phyloP scores from a whole-genome alignment of 108 stramenopile genomes.

The Discostella pseudostelligera region DNA sequence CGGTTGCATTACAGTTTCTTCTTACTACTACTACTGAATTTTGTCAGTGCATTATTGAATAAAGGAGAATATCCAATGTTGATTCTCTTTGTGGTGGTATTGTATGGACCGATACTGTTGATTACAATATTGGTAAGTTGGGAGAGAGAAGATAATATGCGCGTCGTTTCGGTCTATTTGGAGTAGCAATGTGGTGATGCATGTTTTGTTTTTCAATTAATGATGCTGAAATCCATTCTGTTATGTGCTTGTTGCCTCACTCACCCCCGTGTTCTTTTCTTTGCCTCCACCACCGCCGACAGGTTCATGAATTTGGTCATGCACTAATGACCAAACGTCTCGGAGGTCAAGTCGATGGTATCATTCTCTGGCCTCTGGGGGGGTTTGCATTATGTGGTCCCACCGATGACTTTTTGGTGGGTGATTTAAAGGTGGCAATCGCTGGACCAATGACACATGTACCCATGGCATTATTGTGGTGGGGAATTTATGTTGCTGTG shows the following conservation, averaged over 20 bases:
- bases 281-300: background rate
- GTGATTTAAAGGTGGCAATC: conserved; percentile 47
- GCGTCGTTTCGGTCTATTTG: no score
- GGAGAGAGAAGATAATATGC: conserved; percentile 6
- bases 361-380: conserved; percentile 55
- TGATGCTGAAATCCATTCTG: no score
- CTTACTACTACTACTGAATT: conserved; percentile 28
- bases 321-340: conserved; percentile 35
- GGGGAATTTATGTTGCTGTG: conserved; percentile 20
- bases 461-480: conserved; percentile 46
- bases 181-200: no score
- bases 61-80: conserved; percentile 18
- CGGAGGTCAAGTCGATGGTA: conserved; percentile 47
- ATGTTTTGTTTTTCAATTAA: no score
- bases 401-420: conserved; percentile 19
- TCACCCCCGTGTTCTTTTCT: background rate
- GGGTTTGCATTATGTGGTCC: conserved; percentile 52
- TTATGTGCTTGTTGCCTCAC: no score
- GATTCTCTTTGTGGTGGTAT: conserved; percentile 30
- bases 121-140: conserved; percentile 29
- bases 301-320: conserved; percentile 52
- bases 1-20: conserved; percentile 48
- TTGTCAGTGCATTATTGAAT: conserved; percentile 17
- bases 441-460: conserved; percentile 52
- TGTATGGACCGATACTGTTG: conserved; percentile 45